Percentiles rank a stretch among this genome's conserved stretches.
phyloP scores from a whole-genome alignment of 208 protist genomes.

The Trypanosoma platydactyli region DNA sequence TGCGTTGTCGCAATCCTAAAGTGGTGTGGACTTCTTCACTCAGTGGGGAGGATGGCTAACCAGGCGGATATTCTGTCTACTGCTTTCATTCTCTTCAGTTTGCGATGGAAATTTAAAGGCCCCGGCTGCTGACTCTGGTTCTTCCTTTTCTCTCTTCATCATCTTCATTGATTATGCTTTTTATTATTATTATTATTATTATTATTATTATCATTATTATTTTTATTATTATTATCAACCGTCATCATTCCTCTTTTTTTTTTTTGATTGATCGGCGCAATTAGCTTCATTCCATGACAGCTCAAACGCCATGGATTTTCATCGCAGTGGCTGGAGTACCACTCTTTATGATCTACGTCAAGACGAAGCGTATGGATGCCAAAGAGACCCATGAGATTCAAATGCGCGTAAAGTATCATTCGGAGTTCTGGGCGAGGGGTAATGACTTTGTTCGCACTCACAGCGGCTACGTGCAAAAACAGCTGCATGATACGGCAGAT shows the following conservation, averaged over 20 bases:
- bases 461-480: slow-evolving; percentile 24
- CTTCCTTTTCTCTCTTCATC: too few relatives aligned
- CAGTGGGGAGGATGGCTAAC: background rate
- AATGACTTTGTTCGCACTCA: slow-evolving; percentile 49
- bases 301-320: slow-evolving; percentile 74
- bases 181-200: too few relatives aligned
- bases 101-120: too few relatives aligned
- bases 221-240: slow-evolving; percentile 12
- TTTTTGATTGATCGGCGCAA: too few relatives aligned
- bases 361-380: slow-evolving; percentile 71
- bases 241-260: slow-evolving; percentile 19
- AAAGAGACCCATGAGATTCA: slow-evolving; percentile 79
- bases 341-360: slow-evolving; percentile 75
- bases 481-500: slow-evolving; percentile 39
- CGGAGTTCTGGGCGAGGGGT: slow-evolving; percentile 76
- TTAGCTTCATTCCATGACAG: slow-evolving; percentile 25
- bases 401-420: slow-evolving; percentile 81
- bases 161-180: too few relatives aligned
- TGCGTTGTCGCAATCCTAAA: slow-evolving; percentile 61
- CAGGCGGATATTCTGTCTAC: too few relatives aligned
- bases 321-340: slow-evolving; percentile 54
- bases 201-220: too few relatives aligned
- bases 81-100: background rate
- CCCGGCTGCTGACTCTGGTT: too few relatives aligned
- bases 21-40: slow-evolving; percentile 38